Evolutionary conservation across 2,329 filamentous ascomycete genomes (phyloP).

Genomic region (Pseudogymnoascus sp.): DNA sequence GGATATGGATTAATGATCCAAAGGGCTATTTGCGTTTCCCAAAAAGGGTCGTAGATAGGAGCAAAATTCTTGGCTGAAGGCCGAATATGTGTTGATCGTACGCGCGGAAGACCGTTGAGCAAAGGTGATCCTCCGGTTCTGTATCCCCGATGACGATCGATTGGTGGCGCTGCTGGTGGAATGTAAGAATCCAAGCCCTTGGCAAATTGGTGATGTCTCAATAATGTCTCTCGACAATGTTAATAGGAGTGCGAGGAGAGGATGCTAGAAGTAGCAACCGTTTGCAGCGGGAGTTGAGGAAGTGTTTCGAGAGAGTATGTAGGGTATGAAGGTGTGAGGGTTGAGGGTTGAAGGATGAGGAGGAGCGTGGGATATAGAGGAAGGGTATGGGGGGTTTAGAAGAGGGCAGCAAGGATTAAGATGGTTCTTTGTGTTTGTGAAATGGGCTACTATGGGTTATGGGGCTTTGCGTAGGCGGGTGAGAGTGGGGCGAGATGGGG

Average conservation of each 20-base stretch:
- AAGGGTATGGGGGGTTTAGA: not conserved
- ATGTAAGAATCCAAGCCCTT: constrained; percentile 4
- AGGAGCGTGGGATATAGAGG: not conserved
- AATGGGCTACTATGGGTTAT: not conserved
- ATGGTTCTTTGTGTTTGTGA: not conserved
- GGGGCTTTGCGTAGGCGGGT: not conserved
- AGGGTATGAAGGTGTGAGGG: not conserved
- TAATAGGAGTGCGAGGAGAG: not conserved
- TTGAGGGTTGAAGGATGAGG: not conserved
- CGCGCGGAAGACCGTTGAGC: not conserved
- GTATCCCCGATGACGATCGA: not conserved
- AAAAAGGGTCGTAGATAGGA: not conserved
- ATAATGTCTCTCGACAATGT: not conserved
- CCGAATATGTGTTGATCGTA: not conserved
- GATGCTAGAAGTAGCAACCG: not conserved
- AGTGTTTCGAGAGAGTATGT: not conserved
- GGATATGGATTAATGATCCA: constrained; percentile 5
- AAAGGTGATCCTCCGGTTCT: not conserved
- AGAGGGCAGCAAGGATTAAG: not conserved
- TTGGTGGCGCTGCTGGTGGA: not conserved
- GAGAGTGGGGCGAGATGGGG: not conserved
- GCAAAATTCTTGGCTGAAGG: not conserved
- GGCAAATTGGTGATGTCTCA: constrained; percentile 4
- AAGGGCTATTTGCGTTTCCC: not conserved
- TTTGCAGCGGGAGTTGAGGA: not conserved